These are phyloP conservation scores for Camellia oleifera DNA, from an alignment of 179 eudicot species.

Conservation along the genomic window DNA sequence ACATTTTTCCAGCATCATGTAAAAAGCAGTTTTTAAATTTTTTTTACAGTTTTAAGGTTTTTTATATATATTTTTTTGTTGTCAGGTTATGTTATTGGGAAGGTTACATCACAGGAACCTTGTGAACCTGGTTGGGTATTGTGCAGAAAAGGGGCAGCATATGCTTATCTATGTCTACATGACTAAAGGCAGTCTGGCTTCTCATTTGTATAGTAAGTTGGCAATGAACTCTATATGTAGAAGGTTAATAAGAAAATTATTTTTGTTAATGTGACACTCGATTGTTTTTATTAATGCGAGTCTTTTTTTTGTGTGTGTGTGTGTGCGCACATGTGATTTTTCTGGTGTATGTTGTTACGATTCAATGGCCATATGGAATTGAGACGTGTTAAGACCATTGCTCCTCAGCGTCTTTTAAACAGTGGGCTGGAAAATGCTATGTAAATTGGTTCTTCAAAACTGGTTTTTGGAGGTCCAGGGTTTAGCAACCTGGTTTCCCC, in stretches of 20 bases:
- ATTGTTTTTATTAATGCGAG: neutral
- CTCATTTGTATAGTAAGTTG: conserved; percentile 83
- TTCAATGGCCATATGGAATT: neutral
- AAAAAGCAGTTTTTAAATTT: neutral
- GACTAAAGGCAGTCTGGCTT: conserved; percentile 89
- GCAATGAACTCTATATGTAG: neutral
- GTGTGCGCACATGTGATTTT: neutral
- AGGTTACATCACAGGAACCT: conserved; percentile 98
- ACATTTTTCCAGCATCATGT: too few relatives aligned
- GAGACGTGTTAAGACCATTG: neutral
- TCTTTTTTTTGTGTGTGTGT: neutral
- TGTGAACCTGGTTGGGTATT: conserved; percentile 92
- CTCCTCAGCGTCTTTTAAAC: neutral
- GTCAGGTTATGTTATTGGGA: conserved; percentile 83
- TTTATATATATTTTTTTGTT: conserved; percentile 10
- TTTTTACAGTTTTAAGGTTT: neutral
- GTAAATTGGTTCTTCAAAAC: neutral
- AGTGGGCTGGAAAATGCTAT: neutral
- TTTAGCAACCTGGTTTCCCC: neutral
- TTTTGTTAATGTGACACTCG: neutral
- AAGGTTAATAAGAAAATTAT: neutral
- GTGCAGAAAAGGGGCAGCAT: conserved; percentile 87
- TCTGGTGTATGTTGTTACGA: neutral
- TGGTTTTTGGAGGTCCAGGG: neutral
- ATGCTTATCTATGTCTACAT: conserved; percentile 92